Base-by-base conservation (phyloP, 768 basidiomycete genomes). In the Fomitopsis pulvina region DNA sequence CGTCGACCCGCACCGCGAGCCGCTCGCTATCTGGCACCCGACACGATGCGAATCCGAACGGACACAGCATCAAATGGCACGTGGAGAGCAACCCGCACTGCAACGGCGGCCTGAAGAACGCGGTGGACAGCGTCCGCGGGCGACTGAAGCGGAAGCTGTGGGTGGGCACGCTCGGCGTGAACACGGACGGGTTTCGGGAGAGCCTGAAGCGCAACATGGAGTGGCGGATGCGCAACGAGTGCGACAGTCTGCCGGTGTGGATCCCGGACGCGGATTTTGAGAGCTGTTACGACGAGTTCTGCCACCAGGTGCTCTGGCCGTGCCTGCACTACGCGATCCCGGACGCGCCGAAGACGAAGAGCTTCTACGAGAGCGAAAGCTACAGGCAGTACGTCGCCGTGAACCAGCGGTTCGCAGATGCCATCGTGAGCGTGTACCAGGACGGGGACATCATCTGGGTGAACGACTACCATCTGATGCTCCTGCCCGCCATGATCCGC, bases 381-480 rank as follows among this genome's bases (percentile, higher is more conserved):
- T 97, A 82, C 73, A 80, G 83, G 57, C 85, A 92, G 57, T 98
- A 97, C 65, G 80, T 83, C 51, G 77, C 85, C 10, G 92, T 94
- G 52, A 99, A 99, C 71, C 75, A 86, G 63, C 83, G 86, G 40
- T 97, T 96, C 60, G 94, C 94, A 0, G 80, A 88, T 41, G 76
- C 78, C 38, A 93, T 97, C 64, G 80, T 86, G 41, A 76, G 79
- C 6, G 76, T 81, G 40, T 92, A 92, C 67, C 76, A 80, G 56
- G 87, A 91, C 21, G 95, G 95, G 43, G 95, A 99, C 65, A 81
- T 98, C 61, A 81, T 89, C 58, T 88, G 85, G 85, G 76, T 90
- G 2, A 92, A 99, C 67, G 95, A 98, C 70, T 99, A 97, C 67
- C 95, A 99, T 62, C 83, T 98, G 42, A 86, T 96, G 74, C 83